These are phyloP conservation scores for Furcasterigmium sp. DNA, from an alignment of 2,329 filamentous ascomycete species.

Conservation along the genomic window DNA sequence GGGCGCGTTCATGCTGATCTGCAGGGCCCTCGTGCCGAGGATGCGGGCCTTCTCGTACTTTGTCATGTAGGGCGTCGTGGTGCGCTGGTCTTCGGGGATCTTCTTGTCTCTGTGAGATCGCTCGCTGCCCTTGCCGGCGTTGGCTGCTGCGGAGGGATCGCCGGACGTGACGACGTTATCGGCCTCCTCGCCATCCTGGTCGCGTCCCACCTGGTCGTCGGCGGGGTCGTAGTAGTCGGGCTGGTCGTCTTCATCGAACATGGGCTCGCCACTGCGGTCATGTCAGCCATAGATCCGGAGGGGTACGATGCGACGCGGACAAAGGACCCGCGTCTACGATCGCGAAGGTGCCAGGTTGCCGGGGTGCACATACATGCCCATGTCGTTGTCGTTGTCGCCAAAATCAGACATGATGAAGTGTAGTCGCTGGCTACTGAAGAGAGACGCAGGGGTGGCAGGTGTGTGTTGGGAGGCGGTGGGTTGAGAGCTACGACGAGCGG, in stretches of 20 bases:
- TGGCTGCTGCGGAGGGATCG: slow-evolving; percentile 56
- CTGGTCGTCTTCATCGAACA: slow-evolving; percentile 66
- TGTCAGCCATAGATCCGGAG: not conserved
- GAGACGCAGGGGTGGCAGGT: not conserved
- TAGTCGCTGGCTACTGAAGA: not conserved
- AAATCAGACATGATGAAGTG: slow-evolving; percentile 62
- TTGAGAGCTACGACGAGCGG: slow-evolving; percentile 6
- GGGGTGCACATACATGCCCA: slow-evolving; percentile 42
- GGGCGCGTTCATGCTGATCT: slow-evolving; percentile 98
- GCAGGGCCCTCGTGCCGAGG: slow-evolving; percentile 84
- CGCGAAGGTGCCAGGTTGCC: not conserved
- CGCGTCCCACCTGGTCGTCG: slow-evolving; percentile 50
- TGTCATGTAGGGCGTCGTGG: slow-evolving; percentile 97
- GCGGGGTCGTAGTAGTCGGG: slow-evolving; percentile 52
- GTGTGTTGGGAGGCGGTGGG: slow-evolving; percentile 3
- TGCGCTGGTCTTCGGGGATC: slow-evolving; percentile 81
- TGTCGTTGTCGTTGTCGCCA: slow-evolving; percentile 59
- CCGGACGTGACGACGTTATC: slow-evolving; percentile 57
- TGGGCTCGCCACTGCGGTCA: slow-evolving; percentile 56
- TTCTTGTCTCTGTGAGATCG: slow-evolving; percentile 72
- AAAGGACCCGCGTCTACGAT: not conserved
- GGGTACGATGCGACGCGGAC: not conserved
- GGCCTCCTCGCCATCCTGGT: slow-evolving; percentile 48
- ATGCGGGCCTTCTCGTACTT: slow-evolving; percentile 97
- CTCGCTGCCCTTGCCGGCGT: slow-evolving; percentile 45